Evolutionary conservation across 139 green algal genomes (phyloP).

Genomic region (Chlorella sp.): DNA sequence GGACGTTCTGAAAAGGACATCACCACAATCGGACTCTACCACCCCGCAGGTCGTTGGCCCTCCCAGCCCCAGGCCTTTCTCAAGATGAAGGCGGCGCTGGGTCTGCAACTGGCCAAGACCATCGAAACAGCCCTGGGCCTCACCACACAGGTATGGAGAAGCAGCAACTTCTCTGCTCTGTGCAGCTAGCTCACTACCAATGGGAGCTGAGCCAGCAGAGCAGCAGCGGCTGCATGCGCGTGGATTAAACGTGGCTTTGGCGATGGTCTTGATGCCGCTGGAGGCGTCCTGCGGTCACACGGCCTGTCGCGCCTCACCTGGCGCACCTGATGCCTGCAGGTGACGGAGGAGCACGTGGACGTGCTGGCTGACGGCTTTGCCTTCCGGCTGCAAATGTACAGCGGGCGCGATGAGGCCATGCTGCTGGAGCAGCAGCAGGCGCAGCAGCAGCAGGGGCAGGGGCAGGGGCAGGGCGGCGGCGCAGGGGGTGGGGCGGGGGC

Average conservation of each 20-base stretch:
- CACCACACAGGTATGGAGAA: slow-evolving; percentile 8
- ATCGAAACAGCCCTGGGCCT: slow-evolving; percentile 46
- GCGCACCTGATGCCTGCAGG: slow-evolving; percentile 1
- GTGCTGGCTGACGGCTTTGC: slow-evolving; percentile 72
- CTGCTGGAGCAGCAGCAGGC: slow-evolving; percentile 5
- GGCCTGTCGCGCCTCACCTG: background rate
- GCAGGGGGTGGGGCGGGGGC: too few species aligned
- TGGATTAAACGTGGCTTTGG: too few species aligned
- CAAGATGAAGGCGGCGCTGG: slow-evolving; percentile 72
- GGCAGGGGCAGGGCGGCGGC: slow-evolving; percentile 7
- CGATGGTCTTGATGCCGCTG: too few species aligned
- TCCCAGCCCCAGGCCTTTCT: slow-evolving; percentile 46
- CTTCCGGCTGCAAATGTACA: slow-evolving; percentile 60
- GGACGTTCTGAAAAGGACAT: too few species aligned
- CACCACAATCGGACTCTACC: too few species aligned
- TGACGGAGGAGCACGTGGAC: slow-evolving; percentile 55
- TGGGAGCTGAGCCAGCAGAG: too few species aligned
- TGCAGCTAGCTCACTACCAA: too few species aligned
- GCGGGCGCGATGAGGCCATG: slow-evolving; percentile 46
- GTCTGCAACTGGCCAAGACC: slow-evolving; percentile 56
- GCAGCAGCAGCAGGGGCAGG: background rate
- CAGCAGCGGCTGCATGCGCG: too few species aligned
- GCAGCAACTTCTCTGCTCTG: too few species aligned
- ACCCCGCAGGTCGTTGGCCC: slow-evolving; percentile 42
- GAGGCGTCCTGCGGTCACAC: too few species aligned